Evolutionary conservation across 2,329 filamentous ascomycete genomes (phyloP).

Genomic region (Dactylonectria macrodidyma): DNA sequence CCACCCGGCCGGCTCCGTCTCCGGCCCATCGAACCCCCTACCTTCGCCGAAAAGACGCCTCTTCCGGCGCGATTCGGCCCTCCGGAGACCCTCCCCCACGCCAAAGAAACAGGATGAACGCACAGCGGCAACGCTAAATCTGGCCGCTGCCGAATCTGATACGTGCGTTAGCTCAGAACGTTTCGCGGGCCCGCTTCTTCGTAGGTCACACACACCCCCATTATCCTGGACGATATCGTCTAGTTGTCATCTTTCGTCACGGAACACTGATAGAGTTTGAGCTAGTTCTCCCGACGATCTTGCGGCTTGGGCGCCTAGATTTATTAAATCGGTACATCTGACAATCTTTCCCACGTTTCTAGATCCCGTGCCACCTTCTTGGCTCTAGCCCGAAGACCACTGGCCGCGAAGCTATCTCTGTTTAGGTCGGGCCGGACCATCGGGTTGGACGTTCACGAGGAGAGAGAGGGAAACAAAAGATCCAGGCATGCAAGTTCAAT

Average conservation of each 20-base stretch:
- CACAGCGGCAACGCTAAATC: neutral
- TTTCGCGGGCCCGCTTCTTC: neutral
- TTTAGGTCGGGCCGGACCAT: neutral
- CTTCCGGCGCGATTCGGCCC: neutral
- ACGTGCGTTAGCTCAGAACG: neutral
- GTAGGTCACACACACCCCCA: neutral
- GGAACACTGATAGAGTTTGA: neutral
- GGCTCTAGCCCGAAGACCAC: neutral
- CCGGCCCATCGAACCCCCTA: neutral
- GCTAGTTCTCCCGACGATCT: neutral
- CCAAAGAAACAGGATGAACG: neutral
- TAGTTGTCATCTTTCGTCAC: neutral
- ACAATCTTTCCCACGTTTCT: neutral
- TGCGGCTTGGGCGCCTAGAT: neutral
- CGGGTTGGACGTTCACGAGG: neutral
- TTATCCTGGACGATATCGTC: neutral
- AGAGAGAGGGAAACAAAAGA: constrained; percentile 1
- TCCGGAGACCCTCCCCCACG: neutral
- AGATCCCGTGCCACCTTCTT: constrained; percentile 2
- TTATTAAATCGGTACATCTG: neutral
- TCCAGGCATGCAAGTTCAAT: constrained; percentile 46
- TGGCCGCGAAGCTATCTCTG: neutral
- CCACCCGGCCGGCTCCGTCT: neutral
- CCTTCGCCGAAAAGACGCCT: neutral
- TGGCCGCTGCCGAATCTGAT: neutral